phyloP scores from a whole-genome alignment of 805 yeast species.

The Saccharomycopsis sp. region DNA sequence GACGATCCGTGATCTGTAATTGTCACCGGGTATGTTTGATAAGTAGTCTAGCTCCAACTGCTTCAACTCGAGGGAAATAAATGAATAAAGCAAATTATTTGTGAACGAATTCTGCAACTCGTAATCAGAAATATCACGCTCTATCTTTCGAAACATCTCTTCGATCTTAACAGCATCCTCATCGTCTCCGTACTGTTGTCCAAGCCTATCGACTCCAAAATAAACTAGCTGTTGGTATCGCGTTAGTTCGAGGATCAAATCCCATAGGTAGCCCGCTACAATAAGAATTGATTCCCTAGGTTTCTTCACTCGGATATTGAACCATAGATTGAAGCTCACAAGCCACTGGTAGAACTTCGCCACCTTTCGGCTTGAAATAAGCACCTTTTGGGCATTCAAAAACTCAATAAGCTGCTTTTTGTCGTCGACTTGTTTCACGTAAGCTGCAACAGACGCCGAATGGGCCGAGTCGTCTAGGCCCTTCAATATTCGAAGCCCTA shows the following conservation, averaged over 20 bases:
- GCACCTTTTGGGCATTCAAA: neutral
- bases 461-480: slow-evolving; percentile 8
- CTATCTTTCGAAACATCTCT: slow-evolving; percentile 4
- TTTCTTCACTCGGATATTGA: neutral
- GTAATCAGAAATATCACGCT: slow-evolving; percentile 7
- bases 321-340: slow-evolving; percentile 10
- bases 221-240: neutral
- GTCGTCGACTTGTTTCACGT: neutral
- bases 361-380: slow-evolving; percentile 1
- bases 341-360: slow-evolving; percentile 16
- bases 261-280: slow-evolving; percentile 1
- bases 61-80: slow-evolving; percentile 6
- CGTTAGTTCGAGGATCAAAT: neutral
- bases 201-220: neutral
- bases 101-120: slow-evolving; percentile 11
- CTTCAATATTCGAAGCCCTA: slow-evolving; percentile 13
- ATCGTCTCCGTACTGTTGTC: neutral
- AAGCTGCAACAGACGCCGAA: neutral
- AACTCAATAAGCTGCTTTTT: neutral
- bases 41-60: slow-evolving; percentile 9
- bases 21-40: neutral
- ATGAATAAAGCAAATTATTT: slow-evolving; percentile 2
- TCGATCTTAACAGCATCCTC: slow-evolving; percentile 1
- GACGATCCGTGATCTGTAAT: neutral
- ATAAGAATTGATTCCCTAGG: neutral